A percentile compares a stretch with the other conserved stretches of the same genome.
Evolutionary conservation across 1,284 basidiomycete genomes (phyloP).

Genomic region (Mrakiaceae sp.): DNA sequence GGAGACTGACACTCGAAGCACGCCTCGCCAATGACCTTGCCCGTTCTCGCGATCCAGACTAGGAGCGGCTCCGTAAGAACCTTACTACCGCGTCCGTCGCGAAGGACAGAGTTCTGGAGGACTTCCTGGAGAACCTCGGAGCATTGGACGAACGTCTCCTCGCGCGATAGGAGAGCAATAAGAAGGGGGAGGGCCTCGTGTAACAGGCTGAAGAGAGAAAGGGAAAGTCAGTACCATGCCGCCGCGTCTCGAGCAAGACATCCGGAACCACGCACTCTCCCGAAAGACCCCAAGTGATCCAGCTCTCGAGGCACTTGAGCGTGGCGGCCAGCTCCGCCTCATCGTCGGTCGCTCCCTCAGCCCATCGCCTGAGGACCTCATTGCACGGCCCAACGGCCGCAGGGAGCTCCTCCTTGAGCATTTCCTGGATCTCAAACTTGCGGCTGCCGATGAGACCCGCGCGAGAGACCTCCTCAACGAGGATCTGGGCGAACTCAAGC

Average conservation of each 20-base stretch:
- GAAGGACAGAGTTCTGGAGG: conserved; percentile 56
- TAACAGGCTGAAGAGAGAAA: conserved; percentile 36
- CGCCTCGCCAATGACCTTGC: conserved; percentile 45
- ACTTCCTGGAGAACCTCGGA: conserved; percentile 66
- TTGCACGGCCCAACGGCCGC: conserved; percentile 2
- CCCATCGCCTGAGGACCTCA: background rate
- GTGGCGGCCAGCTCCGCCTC: conserved; percentile 51
- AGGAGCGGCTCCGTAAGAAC: conserved; percentile 70
- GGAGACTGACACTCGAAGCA: conserved; percentile 5
- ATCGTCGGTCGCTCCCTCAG: conserved; percentile 14
- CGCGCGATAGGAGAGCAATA: conserved; percentile 45
- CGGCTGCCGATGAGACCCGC: conserved; percentile 50
- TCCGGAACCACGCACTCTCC: conserved; percentile 43
- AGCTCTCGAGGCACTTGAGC: conserved; percentile 65
- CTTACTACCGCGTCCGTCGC: conserved; percentile 56
- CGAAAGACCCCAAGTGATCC: conserved; percentile 56
- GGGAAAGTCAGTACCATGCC: background rate
- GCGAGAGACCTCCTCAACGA: conserved; percentile 62
- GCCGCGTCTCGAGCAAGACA: too few species aligned
- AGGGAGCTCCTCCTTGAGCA: conserved; percentile 35
- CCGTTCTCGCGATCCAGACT: conserved; percentile 54
- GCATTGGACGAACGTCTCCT: conserved; percentile 48
- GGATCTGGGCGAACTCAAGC: conserved; percentile 73
- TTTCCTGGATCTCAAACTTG: conserved; percentile 52
- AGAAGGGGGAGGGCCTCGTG: conserved; percentile 36